Base-by-base conservation (phyloP, 192 early-diverging fungal species). In the Umbelopsis sp. region DNA sequence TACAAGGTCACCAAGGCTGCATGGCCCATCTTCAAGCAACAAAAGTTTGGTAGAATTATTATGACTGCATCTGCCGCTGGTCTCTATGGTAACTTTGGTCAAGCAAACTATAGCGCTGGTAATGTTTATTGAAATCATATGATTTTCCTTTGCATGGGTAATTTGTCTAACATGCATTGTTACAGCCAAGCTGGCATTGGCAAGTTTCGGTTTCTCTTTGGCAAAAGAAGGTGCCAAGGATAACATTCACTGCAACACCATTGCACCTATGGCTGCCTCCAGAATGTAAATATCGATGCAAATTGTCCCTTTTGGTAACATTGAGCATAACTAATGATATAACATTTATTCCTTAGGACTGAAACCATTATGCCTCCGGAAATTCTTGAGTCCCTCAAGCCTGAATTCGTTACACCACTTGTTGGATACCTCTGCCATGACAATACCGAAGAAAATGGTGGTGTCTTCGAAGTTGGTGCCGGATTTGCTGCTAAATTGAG, bases 71-170 rank as follows among this genome's bases (percentile, higher is more conserved):
- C 96, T 52, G 96, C 96, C 52, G 95, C 98, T 51, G 98, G 98
- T 68, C 91, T 99, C 67, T 99, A 99, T 78, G 98, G 98, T 67
- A 99, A 98, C 88, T 98, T 97, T 88, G 98, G 98, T 50, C 87
- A 88, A 72, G 80, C 91, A 44, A 95, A 95, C 85, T 95, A 95
- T 76, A 82, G 86, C 65, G 80, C 92, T 64, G 91, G 89, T 91
- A 73, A 74, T 77, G n/a, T 58, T 4, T 49, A 73, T 48, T 50
- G 25, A 35, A 21, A 35, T 21, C 41, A 51, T 52, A 18, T 66
- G 15, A 58, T 20, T 25, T 25, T 66, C n/a, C 35, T 30, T 48
- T 55, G 4, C 45, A 47, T 47, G 10, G 49, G 67, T 20, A 46
- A 53, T 13, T 52, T 49, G 52, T 25, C 41, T 4, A 21, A 77